Evolutionary conservation across 345 rosid species (phyloP).

Genomic region (Boechera retrofracta): DNA sequence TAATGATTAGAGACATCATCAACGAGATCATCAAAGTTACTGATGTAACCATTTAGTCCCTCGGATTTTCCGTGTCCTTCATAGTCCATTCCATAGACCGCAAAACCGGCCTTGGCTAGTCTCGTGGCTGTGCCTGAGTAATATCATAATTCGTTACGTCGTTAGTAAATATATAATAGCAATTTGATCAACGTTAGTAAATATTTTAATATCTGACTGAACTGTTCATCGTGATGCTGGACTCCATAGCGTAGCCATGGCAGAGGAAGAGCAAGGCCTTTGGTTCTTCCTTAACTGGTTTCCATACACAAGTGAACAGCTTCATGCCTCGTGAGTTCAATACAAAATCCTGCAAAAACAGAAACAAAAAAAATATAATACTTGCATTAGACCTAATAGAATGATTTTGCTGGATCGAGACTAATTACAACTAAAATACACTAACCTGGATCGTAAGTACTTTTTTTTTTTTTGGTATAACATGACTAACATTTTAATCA

Average conservation of each 20-base stretch:
- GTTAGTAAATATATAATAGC: neutral
- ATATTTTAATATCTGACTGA: conserved; percentile 8
- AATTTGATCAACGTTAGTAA: neutral
- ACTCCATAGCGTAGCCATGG: conserved; percentile 93
- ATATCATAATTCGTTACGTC: neutral
- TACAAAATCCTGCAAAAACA: conserved; percentile 50
- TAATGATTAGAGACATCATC: conserved; percentile 67
- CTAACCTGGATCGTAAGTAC: neutral
- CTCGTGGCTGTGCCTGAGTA: conserved; percentile 67
- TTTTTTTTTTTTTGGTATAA: neutral
- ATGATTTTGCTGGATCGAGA: neutral
- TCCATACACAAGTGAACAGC: conserved; percentile 85
- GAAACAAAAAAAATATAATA: no score
- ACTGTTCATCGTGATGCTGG: conserved; percentile 92
- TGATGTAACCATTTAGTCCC: conserved; percentile 60
- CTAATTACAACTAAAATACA: no score
- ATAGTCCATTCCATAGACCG: conserved; percentile 82
- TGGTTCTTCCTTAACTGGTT: conserved; percentile 60
- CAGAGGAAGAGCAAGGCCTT: conserved; percentile 79
- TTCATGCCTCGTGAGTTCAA: conserved; percentile 67
- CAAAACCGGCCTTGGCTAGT: conserved; percentile 72
- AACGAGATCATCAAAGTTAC: conserved; percentile 59
- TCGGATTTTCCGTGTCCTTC: conserved; percentile 93
- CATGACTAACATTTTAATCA: neutral
- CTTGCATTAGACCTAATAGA: neutral